Base-by-base conservation (phyloP, 1,139 yeast species). In the Lodderomyces theae region DNA sequence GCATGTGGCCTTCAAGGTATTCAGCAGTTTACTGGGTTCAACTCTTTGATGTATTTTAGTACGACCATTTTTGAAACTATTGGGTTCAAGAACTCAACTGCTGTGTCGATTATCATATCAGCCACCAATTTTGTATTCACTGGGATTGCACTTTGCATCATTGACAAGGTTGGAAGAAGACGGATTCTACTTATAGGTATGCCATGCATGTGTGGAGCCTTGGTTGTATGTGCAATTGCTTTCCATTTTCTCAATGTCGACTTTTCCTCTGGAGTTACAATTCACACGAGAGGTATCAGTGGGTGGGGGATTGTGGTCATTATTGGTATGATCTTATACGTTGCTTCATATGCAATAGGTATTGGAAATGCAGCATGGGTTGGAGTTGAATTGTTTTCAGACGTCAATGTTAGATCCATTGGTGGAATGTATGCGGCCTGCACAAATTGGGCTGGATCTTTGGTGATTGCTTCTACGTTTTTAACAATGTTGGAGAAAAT, bases 341-440 rank as follows among this genome's bases (percentile, higher is more conserved):
- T 89, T 39, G 96, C 95, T 5, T 81, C 85, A 46, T 90, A 89
- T 60, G 96, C 97, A 34, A 71, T 87, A 50, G 97, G 97, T 52
- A 86, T 89, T 51, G 98, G 98, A 63, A 88, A 90, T 59, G 90
- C 88, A 45, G 97, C 98, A 38, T 90, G 98, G 98, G 96, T 92
- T 56, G 97, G 95, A 57, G 86, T 92, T 41, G 98, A 90, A 64
- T 69, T 89, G 54, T 88, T 90, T 69, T 92, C 97, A 21, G 95
- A 89, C 71, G 75, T 72, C 34, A 79, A 81, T 50, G 97, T 90
- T 30, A 80, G 98, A 60, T 94, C 96, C 42, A 76, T 88, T 34
- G 98, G 97, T 44, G 83, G 89, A 2, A 86, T 95, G 51, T 83
- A 80, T 54, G 90, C 97, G 2, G 86, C 97, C n/a, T 88, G 90